Evolutionary conservation across 306 rosid species (phyloP), one percentile per base, ranked within the genome.

Genomic region (Trifolium repens): DNA sequence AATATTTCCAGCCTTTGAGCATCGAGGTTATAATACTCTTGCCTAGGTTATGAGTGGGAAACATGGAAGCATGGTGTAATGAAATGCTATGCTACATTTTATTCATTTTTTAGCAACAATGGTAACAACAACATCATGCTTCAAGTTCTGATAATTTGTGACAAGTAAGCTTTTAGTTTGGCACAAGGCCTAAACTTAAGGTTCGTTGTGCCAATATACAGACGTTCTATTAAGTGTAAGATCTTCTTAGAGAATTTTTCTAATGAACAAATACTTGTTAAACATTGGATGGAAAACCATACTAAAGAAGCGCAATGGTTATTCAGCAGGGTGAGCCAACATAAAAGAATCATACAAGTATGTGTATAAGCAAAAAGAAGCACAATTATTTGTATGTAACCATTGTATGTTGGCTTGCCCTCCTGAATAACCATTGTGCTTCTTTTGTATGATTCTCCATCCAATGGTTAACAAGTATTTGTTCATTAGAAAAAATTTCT

Each of bases 241-340:
- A 26, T 26, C 1, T 26, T 0, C 27, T 26, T 26, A 26, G 27
- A 26, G 2, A 26, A 26, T 26, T 1, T 26, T 26, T 26, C 27
- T 26, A 26, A 26, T 26, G 1, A 26, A 26, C 27, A 26, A 26
- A 26, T 26, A 26, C 27, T 26, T 26, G 89, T 93, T 63, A 72
- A 50, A 72, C 98, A 94, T 86, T 91, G 94, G 93, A 94, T 90
- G 93, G 90, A 87, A 10, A 76, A 72, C 79, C 97, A 91, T 86
- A 87, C 88, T 79, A 88, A 85, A 87, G 97, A 94, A 88, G 91
- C 96, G 49, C 91, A 91, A 49, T 88, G 91, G 91, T 78, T 91
- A 61, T 94, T 91, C 83, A 84, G 94, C 2, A 26, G 27, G 1
- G 27, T 26, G 27, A 26, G 27, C 27, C 27, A 26, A 26, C 27